Conservation (phyloP, 225 moss, liverwort and hornwort species). For the Physcomitrium patens region DNA sequence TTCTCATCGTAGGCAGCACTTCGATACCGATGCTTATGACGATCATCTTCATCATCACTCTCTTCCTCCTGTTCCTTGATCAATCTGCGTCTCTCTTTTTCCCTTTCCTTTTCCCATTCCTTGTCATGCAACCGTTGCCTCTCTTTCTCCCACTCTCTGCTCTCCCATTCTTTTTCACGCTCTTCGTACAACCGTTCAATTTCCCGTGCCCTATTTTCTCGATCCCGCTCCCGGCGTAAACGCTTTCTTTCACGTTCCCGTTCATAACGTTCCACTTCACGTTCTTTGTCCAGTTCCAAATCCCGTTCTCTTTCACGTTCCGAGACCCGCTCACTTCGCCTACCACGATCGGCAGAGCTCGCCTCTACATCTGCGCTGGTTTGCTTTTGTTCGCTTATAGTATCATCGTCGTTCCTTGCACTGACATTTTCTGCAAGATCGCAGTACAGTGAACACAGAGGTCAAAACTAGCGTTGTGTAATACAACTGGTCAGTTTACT, state of each 20-base stretch:
- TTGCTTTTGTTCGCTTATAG: conserved; percentile 77
- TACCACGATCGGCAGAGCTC: conserved; percentile 76
- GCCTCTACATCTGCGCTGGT: conserved; percentile 67
- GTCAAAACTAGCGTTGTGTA: background rate
- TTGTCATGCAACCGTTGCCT: conserved; percentile 75
- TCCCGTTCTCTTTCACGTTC: conserved; percentile 94
- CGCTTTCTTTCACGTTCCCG: conserved; percentile 86
- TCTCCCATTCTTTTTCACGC: conserved; percentile 89
- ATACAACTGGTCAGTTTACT: background rate
- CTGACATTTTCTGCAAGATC: conserved; percentile 64
- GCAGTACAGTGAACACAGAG: background rate
- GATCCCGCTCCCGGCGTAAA: conserved; percentile 76
- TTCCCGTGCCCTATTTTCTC: conserved; percentile 80
- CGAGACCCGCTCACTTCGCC: conserved; percentile 80
- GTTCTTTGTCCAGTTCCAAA: conserved; percentile 86
- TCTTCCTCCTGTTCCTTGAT: conserved; percentile 96
- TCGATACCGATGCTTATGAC: conserved; percentile 79
- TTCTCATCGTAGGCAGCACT: conserved; percentile 74
- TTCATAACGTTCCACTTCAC: conserved; percentile 89
- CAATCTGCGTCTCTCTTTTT: conserved; percentile 84
- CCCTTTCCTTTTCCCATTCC: conserved; percentile 93
- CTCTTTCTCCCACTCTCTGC: conserved; percentile 88
- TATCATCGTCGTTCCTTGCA: conserved; percentile 80
- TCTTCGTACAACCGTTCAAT: conserved; percentile 88
- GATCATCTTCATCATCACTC: conserved; percentile 92